These are phyloP conservation scores for Sporodiniella umbellata DNA, from an alignment of 371 early-diverging fungal species.

Conservation along the genomic window DNA sequence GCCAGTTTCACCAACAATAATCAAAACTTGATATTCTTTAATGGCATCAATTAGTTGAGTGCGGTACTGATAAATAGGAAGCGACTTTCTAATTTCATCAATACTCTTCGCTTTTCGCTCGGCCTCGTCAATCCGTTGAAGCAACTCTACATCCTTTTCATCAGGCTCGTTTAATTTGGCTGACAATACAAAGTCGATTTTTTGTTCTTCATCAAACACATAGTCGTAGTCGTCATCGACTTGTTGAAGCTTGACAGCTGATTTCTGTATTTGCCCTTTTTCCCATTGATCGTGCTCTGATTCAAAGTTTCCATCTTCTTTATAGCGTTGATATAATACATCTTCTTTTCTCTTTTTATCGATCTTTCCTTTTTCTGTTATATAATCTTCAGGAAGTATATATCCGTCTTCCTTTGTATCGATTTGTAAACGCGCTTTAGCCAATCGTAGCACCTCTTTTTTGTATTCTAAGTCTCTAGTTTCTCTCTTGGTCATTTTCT, in stretches of 20 bases:
- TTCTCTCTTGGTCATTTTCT: slow-evolving; percentile 79
- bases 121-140: slow-evolving; percentile 63
- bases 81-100: slow-evolving; percentile 84
- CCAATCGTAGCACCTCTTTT: slow-evolving; percentile 75
- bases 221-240: slow-evolving; percentile 87
- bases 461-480: slow-evolving; percentile 74
- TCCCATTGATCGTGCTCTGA: slow-evolving; percentile 96
- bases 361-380: slow-evolving; percentile 93
- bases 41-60: slow-evolving; percentile 81
- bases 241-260: slow-evolving; percentile 45
- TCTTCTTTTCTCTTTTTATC: slow-evolving; percentile 89
- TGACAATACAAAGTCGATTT: slow-evolving; percentile 88
- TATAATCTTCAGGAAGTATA: slow-evolving; percentile 90
- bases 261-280: slow-evolving; percentile 73
- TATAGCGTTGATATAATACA: slow-evolving; percentile 85
- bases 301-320: slow-evolving; percentile 78
- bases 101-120: slow-evolving; percentile 77
- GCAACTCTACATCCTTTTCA: slow-evolving; percentile 50
- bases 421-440: slow-evolving; percentile 81
- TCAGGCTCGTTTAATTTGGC: slow-evolving; percentile 62
- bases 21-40: slow-evolving; percentile 79
- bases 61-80: slow-evolving; percentile 89
- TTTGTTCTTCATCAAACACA: slow-evolving; percentile 91
- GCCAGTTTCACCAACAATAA: slow-evolving; percentile 98
- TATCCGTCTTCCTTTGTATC: slow-evolving; percentile 82